Base-by-base conservation (phyloP, 768 basidiomycete species). In the Pleurotus platypus region DNA sequence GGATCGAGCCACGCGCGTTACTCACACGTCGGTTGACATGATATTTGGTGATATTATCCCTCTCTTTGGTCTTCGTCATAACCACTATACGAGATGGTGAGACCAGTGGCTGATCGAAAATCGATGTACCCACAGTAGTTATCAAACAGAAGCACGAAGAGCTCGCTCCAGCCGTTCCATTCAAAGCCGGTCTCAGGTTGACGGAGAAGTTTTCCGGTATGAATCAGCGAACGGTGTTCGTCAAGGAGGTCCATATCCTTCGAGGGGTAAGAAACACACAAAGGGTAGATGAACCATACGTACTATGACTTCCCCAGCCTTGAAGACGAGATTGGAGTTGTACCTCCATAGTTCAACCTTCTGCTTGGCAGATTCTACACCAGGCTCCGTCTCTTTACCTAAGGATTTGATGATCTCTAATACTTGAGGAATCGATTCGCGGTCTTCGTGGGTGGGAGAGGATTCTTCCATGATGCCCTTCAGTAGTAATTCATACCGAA, bases 261-360 rank as follows among this genome's bases (percentile, higher is more conserved):
- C 4, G 22, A 47, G 45, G 40, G 49, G n/a, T 3, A 42, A 8
- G 43, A 45, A 12, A 39, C 18, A 15, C 24, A 8, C 12, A 46
- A 48, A 9, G 3, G 55, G 11, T 13, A 45, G 1, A 27, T 67
- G 9, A 7, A 4, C 51, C 20, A 20, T 40, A 73, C 78, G 58
- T 63, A 83, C 80, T 57, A 91, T 83, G 1, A 75, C 68, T 69
- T 93, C 91, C 3, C 90, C 91, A 3, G 78, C 74, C 70, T 93
- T 94, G 75, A 90, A 92, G 12, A 86, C 78, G 39, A 95, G 72
- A 62, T 89, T 85, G 13, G 86, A 82, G 64, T 91, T 89, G 65
- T 89, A 93, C 48, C 85, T 77, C 92, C 94, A 94, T 35, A 97
- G 71, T 63, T 93, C 88, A 5, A 98, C 94, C 69, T 94, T 95